Conservation (phyloP, 2,329 filamentous ascomycete species). For the Ceratocystis destructans region DNA sequence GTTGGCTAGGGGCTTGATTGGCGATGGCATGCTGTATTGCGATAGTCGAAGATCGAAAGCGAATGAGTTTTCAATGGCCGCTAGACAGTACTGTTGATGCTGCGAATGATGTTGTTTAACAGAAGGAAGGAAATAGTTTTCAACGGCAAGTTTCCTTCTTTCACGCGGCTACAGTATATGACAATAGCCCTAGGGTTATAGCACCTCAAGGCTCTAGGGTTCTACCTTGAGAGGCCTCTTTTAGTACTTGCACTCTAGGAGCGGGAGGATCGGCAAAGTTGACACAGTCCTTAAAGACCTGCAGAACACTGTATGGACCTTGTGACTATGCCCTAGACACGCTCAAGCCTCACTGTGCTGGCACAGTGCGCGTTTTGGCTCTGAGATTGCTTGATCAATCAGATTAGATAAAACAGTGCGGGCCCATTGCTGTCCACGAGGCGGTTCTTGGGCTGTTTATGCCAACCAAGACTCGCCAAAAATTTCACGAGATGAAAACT, state of each 20-base stretch:
- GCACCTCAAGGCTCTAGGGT: background rate
- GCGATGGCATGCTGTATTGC: background rate
- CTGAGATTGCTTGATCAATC: slow-evolving; percentile 7
- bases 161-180: too few relatives aligned
- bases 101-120: background rate
- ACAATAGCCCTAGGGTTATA: background rate
- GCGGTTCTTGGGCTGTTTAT: background rate
- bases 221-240: background rate
- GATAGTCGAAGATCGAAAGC: background rate
- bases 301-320: too few relatives aligned
- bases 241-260: background rate
- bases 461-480: background rate
- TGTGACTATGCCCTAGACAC: too few relatives aligned
- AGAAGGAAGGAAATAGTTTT: background rate
- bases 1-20: background rate
- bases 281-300: too few relatives aligned
- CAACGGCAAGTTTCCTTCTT: background rate
- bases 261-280: background rate
- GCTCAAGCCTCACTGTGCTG: background rate
- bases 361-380: background rate
- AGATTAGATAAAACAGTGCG: slow-evolving; percentile 15
- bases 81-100: background rate
- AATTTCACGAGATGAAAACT: background rate
- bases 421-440: background rate
- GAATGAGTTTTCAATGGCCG: background rate